Base-by-base conservation (phyloP, 192 early-diverging fungal genomes). In the Gigaspora rosea region DNA sequence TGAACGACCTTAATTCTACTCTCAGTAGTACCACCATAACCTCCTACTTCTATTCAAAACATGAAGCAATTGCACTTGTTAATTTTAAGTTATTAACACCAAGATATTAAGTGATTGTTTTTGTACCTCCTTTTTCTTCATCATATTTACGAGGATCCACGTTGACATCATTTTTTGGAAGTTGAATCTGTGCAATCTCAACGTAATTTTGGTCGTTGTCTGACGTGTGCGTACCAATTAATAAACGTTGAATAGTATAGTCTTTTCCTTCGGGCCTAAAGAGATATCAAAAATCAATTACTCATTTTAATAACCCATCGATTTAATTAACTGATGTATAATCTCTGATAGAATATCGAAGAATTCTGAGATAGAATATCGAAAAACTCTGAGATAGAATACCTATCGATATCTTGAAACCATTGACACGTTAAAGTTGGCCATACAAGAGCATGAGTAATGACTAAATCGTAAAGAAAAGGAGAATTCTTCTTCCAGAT, bases 401-500 rank as follows among this genome's bases (percentile, higher is more conserved):
- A 93, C 94, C 86, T 86, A 81, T 97, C 94, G 33, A 96, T 90
- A 77, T 96, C 95, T 4, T 96, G 96, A 69, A 98, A 90, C 97
- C 97, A 99, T 85, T 99, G 97, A 73, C 90, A 91, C 36, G 97
- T 99, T 74, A 99, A 86, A 54, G 95, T 95, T 12, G 97, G 97
- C 97, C 97, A 99, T 82, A 97, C 95, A 16, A 99, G 86, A n/a
- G 97, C 96, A 79, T 99, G 97, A 15, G 97, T 97, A 27, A 99
- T 90, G 13, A 99, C 92, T 49, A 95, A 89, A 85, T 99, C 97
- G 82, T 99, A 99, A 27, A 99, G 90, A 79, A 99, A 99, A 48
- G 97, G 97, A 15, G 93, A 94, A 86, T 99, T 99, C 88, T 99
- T 99, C 82, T 99, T 99, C 97, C 97, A 99, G 71, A 95, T 95